Conservation (phyloP, 1,284 basidiomycete species). For the Sanghuangporus weigelae region DNA sequence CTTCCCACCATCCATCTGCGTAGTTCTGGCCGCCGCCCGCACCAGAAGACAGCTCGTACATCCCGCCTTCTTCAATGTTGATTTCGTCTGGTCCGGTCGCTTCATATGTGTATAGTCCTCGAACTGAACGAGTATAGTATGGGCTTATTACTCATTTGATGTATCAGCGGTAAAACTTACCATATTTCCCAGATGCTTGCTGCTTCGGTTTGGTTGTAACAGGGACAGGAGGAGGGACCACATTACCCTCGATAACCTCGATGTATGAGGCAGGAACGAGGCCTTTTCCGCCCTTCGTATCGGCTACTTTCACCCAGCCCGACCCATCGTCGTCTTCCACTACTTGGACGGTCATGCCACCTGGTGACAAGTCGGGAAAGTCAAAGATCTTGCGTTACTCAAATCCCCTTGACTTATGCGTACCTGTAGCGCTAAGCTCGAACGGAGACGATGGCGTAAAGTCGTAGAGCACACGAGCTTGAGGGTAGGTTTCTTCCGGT, state of each 20-base stretch:
- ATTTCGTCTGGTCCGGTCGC: slow-evolving; percentile 68
- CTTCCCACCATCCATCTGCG: slow-evolving; percentile 82
- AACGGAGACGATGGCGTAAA: slow-evolving; percentile 70
- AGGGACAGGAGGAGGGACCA: slow-evolving; percentile 7
- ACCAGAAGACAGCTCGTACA: slow-evolving; percentile 59
- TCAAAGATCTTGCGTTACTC: not conserved
- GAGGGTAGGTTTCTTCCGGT: slow-evolving; percentile 35
- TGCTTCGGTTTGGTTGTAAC: slow-evolving; percentile 15
- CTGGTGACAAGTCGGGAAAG: slow-evolving; percentile 32
- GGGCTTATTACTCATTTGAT: not conserved
- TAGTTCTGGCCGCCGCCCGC: slow-evolving; percentile 56
- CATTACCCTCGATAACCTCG: slow-evolving; percentile 31
- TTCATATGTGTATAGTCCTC: slow-evolving; percentile 64
- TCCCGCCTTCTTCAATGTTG: slow-evolving; percentile 53
- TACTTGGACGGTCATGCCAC: slow-evolving; percentile 54
- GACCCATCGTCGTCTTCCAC: slow-evolving; percentile 76
- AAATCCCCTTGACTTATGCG: slow-evolving; percentile 20
- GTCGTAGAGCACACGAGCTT: slow-evolving; percentile 61
- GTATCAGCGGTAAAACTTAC: slow-evolving; percentile 29
- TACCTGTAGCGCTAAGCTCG: slow-evolving; percentile 64
- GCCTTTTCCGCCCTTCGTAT: slow-evolving; percentile 53
- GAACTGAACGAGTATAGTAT: slow-evolving; percentile 39
- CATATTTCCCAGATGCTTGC: slow-evolving; percentile 39
- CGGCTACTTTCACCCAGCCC: slow-evolving; percentile 78
- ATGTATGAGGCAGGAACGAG: slow-evolving; percentile 79